These are phyloP conservation scores for Phanerochaete carnosa DNA, from an alignment of 768 basidiomycete genomes.

Conservation along the genomic window DNA sequence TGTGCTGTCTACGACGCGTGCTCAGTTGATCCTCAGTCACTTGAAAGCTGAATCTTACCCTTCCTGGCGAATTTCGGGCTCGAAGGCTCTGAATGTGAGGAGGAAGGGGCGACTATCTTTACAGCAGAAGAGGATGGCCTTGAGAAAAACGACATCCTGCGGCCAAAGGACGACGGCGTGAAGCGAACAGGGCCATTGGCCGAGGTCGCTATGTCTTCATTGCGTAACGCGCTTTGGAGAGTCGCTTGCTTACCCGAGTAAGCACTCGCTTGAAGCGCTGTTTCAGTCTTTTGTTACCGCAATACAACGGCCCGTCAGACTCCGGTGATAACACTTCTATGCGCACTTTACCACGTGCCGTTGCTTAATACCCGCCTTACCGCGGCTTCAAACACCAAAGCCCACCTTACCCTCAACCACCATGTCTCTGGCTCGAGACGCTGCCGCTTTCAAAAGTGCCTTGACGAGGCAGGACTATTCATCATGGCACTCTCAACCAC, in stretches of 20 bases:
- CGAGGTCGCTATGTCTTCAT: background rate
- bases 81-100: conserved; percentile 33
- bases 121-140: conserved; percentile 63
- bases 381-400: background rate
- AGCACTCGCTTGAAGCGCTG: background rate
- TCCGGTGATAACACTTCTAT: background rate
- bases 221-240: background rate
- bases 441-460: conserved; percentile 64
- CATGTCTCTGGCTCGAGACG: conserved; percentile 57
- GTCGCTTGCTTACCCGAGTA: background rate
- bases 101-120: conserved; percentile 65
- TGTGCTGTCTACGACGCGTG: conserved; percentile 48
- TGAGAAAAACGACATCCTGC: conserved; percentile 54
- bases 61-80: conserved; percentile 45
- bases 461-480: conserved; percentile 64
- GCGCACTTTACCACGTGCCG: background rate
- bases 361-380: background rate
- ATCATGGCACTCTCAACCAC: conserved; percentile 74
- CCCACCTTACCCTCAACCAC: background rate
- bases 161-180: conserved; percentile 16
- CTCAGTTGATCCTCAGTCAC: conserved; percentile 8
- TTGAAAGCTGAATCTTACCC: conserved; percentile 21
- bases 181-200: background rate
- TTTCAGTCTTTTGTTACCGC: background rate
- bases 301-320: background rate